Percentiles rank a stretch among this genome's conserved stretches.
These are phyloP conservation scores for Mucor irregularis DNA, from an alignment of 371 early-diverging fungal species.

Conservation along the genomic window DNA sequence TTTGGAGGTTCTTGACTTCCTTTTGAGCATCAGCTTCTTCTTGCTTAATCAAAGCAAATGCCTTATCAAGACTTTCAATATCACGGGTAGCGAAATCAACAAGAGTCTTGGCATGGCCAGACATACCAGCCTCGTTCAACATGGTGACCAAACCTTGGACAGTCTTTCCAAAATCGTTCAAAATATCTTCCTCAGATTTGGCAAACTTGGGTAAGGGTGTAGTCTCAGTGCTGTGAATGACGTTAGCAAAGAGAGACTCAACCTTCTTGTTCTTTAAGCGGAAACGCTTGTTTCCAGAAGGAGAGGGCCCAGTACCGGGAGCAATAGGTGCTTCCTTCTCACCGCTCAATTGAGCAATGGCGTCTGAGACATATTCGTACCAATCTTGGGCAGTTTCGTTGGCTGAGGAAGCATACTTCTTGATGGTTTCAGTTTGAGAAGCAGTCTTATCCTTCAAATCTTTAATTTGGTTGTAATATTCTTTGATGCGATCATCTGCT, in stretches of 20 bases:
- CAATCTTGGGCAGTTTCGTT: constrained; percentile 37
- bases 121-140: constrained; percentile 45
- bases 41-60: constrained; percentile 19
- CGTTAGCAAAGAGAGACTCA: constrained; percentile 33
- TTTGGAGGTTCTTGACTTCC: constrained; percentile 14
- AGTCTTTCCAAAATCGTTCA: constrained; percentile 36
- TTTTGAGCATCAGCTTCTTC: constrained; percentile 27
- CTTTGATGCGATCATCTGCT: constrained; percentile 24
- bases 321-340: constrained; percentile 24
- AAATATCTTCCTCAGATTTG: constrained; percentile 9
- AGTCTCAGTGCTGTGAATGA: constrained; percentile 27
- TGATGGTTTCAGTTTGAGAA: constrained; percentile 12
- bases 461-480: constrained; percentile 24
- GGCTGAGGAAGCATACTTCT: constrained; percentile 17
- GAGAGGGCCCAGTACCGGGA: constrained; percentile 25
- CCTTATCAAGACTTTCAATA: constrained; percentile 27
- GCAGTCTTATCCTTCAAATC: constrained; percentile 25
- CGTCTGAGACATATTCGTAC: constrained; percentile 40
- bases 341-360: constrained; percentile 38
- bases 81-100: constrained; percentile 41
- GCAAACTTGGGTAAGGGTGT: constrained; percentile 26
- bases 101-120: constrained; percentile 42
- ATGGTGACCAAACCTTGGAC: constrained; percentile 30
- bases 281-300: constrained; percentile 13
- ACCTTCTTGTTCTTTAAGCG: constrained; percentile 8